Evolutionary conservation across 2,329 filamentous ascomycete species (phyloP).

Genomic region (Apiospora marii): DNA sequence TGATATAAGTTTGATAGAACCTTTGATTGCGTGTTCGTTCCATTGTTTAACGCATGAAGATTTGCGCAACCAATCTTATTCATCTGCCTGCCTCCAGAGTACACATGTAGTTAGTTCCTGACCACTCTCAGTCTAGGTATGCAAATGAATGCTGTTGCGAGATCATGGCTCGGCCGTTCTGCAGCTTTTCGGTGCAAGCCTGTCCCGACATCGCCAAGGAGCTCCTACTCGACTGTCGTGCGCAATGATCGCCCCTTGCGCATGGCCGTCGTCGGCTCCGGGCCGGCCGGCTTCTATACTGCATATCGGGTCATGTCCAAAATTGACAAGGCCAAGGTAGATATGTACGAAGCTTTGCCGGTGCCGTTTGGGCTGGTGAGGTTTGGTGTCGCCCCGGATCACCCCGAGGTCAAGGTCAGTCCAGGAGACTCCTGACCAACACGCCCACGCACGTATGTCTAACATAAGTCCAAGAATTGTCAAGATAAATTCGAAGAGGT

Average conservation of each 20-base stretch:
- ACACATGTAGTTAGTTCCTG: background rate
- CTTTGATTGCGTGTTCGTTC: background rate
- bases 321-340: constrained; percentile 74
- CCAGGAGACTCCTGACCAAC: background rate
- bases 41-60: background rate
- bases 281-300: constrained; percentile 95
- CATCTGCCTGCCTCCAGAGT: background rate
- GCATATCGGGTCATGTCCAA: constrained; percentile 84
- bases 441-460: background rate
- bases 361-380: constrained; percentile 92
- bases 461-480: constrained; percentile 72
- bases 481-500: constrained; percentile 93
- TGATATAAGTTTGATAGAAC: background rate
- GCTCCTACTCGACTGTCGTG: constrained; percentile 37
- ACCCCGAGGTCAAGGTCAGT: constrained; percentile 93
- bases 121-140: too few species aligned
- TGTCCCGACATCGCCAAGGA: constrained; percentile 21
- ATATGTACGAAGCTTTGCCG: constrained; percentile 96
- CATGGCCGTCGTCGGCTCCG: constrained; percentile 89
- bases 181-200: constrained; percentile 35
- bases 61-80: background rate
- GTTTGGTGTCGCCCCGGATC: constrained; percentile 96
- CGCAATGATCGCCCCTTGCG: constrained; percentile 65
- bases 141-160: constrained; percentile 36
- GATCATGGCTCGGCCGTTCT: constrained; percentile 37